A percentile compares a stretch with the other conserved stretches of the same genome.
phyloP scores from a whole-genome alignment of 1,284 basidiomycete species.

The Puccinia hordei region DNA sequence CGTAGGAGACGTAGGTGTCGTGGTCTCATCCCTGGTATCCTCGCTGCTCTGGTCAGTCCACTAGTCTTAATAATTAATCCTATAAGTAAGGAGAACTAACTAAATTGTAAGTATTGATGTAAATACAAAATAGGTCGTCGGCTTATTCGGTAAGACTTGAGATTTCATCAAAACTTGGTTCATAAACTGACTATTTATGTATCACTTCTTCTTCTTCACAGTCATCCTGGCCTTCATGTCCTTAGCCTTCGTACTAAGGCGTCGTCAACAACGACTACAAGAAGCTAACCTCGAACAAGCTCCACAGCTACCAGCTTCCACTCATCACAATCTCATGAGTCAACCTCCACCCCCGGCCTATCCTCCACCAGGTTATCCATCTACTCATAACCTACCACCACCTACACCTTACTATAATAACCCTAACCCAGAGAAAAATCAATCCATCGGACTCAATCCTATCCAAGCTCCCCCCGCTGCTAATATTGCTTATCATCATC shows the following conservation, averaged over 20 bases:
- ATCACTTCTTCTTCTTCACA: neutral
- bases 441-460: neutral
- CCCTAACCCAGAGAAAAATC: slow-evolving; percentile 24
- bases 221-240: slow-evolving; percentile 24
- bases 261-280: slow-evolving; percentile 34
- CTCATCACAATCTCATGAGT: neutral
- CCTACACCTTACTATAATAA: too few species aligned
- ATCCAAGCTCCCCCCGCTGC: neutral
- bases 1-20: slow-evolving; percentile 33
- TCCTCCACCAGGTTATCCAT: neutral
- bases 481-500: slow-evolving; percentile 9
- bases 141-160: slow-evolving; percentile 17
- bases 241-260: slow-evolving; percentile 9
- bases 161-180: too few species aligned
- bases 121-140: slow-evolving; percentile 4
- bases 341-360: neutral
- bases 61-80: too few species aligned
- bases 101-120: neutral
- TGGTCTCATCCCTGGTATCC: slow-evolving; percentile 28
- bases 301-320: neutral
- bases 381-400: neutral
- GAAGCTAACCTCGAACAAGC: neutral
- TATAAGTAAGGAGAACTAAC: too few species aligned
- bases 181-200: too few species aligned
- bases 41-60: slow-evolving; percentile 38